These are phyloP conservation scores for Eucalyptus guilfoylei DNA, from an alignment of 345 rosid species.

Conservation along the genomic window DNA sequence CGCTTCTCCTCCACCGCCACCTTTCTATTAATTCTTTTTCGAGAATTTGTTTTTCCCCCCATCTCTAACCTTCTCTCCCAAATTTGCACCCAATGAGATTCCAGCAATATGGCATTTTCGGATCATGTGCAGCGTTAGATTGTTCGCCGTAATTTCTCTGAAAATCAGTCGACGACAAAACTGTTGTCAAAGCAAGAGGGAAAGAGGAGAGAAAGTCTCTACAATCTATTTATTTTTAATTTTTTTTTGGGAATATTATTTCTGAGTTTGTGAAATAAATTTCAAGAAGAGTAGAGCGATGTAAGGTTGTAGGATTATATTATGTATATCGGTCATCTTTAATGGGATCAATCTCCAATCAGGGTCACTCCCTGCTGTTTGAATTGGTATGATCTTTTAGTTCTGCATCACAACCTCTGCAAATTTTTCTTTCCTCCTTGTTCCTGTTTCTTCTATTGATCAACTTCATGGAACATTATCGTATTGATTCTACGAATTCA, in stretches of 20 bases:
- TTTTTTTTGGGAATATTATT: background rate
- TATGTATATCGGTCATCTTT: background rate
- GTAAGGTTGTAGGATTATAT: background rate
- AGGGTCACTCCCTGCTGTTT: background rate
- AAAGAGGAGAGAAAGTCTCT: background rate
- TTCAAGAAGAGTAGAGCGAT: background rate
- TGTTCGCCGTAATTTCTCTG: background rate
- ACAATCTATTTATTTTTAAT: background rate
- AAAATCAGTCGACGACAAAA: background rate
- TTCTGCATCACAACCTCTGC: background rate
- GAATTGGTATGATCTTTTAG: background rate
- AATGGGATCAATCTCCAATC: background rate
- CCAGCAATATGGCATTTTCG: background rate
- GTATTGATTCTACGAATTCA: conserved; percentile 19
- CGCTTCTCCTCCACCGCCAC: conserved; percentile 93
- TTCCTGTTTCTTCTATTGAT: background rate
- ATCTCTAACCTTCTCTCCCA: conserved; percentile 13
- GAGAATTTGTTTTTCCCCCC: conserved; percentile 8
- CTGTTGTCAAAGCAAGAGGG: background rate
- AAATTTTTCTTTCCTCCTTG: background rate
- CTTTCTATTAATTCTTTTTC: conserved; percentile 72
- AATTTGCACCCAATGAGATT: background rate
- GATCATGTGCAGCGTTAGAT: background rate
- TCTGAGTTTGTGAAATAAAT: background rate
- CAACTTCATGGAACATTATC: conserved; percentile 7